A percentile compares a stretch with the other conserved stretches of the same genome.
phyloP scores from a whole-genome alignment of 2,329 filamentous ascomycete genomes.

The Microthyrium microscopicum region DNA sequence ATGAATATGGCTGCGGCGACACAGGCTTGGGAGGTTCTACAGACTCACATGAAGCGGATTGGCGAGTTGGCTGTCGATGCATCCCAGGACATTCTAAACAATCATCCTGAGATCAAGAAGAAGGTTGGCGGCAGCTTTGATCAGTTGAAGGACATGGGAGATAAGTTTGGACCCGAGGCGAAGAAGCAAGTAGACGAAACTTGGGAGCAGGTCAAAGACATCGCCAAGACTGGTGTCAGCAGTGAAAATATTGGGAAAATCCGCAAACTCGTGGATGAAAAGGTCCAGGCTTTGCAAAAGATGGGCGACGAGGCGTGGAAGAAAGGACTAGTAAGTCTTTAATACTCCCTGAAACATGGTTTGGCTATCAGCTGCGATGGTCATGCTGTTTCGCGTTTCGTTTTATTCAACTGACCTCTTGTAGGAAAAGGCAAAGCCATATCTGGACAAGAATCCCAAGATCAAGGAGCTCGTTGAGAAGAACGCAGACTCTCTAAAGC shows the following conservation, averaged over 20 bases:
- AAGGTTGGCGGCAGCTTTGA: constrained; percentile 52
- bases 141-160: constrained; percentile 51
- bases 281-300: constrained; percentile 48
- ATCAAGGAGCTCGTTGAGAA: constrained; percentile 56
- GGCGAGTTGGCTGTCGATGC: constrained; percentile 46
- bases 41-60: constrained; percentile 43
- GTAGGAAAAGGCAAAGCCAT: constrained; percentile 54
- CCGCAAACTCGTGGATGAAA: constrained; percentile 50
- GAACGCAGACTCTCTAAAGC: constrained; percentile 51
- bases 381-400: too few species aligned
- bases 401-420: too few species aligned
- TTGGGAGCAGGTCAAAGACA: constrained; percentile 48
- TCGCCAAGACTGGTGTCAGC: constrained; percentile 45
- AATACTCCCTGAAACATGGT: too few species aligned
- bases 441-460: constrained; percentile 61
- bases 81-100: constrained; percentile 48
- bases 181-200: constrained; percentile 62
- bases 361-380: too few species aligned
- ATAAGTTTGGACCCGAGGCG: constrained; percentile 56
- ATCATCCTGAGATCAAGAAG: constrained; percentile 57
- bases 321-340: too few species aligned
- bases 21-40: constrained; percentile 44
- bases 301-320: constrained; percentile 57
- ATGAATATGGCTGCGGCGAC: constrained; percentile 45
- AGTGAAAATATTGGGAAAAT: constrained; percentile 37